phyloP scores from a whole-genome alignment of 2,329 filamentous ascomycete genomes.

The Xylaria sp. region DNA sequence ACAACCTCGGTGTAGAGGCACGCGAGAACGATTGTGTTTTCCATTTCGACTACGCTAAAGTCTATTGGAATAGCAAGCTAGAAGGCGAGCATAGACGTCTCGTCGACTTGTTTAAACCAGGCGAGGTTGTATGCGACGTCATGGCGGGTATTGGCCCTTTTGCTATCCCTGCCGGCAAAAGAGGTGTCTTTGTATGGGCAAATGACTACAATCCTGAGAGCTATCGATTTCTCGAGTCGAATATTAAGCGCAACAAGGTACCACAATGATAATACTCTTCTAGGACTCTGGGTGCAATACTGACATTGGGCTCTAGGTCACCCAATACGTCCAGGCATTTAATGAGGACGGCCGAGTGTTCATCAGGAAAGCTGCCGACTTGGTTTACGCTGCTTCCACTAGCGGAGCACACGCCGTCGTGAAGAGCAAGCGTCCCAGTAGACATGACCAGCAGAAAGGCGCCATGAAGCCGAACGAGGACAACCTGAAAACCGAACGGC shows the following conservation, averaged over 20 bases:
- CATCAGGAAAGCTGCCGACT: slow-evolving; percentile 75
- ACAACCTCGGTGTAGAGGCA: slow-evolving; percentile 85
- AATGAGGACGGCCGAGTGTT: slow-evolving; percentile 86
- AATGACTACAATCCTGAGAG: slow-evolving; percentile 97
- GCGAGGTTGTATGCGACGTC: slow-evolving; percentile 92
- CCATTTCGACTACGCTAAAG: slow-evolving; percentile 91
- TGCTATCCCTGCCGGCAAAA: slow-evolving; percentile 89
- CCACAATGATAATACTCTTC: slow-evolving; percentile 34
- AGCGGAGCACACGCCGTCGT: slow-evolving; percentile 66
- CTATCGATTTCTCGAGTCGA: slow-evolving; percentile 76
- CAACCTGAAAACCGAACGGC: slow-evolving; percentile 51
- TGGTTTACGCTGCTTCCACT: slow-evolving; percentile 63
- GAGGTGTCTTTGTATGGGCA: slow-evolving; percentile 91
- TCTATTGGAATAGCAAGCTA: slow-evolving; percentile 97
- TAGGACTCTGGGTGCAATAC: slow-evolving; percentile 3
- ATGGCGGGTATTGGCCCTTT: slow-evolving; percentile 99
- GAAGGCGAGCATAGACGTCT: slow-evolving; percentile 89
- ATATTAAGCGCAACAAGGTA: slow-evolving; percentile 83
- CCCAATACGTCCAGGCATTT: slow-evolving; percentile 78
- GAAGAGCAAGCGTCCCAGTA: slow-evolving; percentile 61
- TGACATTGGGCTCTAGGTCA: slow-evolving; percentile 58
- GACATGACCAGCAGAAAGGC: slow-evolving; percentile 48
- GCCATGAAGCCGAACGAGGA: slow-evolving; percentile 38
- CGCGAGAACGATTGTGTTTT: slow-evolving; percentile 88
- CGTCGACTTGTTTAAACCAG: slow-evolving; percentile 78